Conservation (phyloP, 805 yeast species). For the Pichia scutulata region DNA sequence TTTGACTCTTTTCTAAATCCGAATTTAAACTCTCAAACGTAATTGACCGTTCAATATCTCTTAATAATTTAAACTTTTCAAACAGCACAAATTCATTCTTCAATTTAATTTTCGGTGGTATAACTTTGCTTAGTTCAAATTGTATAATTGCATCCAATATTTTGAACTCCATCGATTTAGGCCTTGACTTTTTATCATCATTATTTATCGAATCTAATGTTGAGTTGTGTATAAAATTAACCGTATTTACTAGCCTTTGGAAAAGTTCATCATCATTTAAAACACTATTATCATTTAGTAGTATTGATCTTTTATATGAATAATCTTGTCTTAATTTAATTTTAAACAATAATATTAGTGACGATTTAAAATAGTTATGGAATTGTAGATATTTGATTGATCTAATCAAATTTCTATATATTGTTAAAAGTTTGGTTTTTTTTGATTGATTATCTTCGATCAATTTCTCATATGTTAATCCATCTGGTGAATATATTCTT, state of each 20-base stretch:
- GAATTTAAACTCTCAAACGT: not conserved
- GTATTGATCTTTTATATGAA: slow-evolving; percentile 10
- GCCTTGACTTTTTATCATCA: slow-evolving; percentile 1
- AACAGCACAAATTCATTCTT: slow-evolving; percentile 1
- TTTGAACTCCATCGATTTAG: slow-evolving; percentile 10
- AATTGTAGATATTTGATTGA: slow-evolving; percentile 10
- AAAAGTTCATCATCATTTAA: slow-evolving; percentile 11
- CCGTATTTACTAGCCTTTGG: slow-evolving; percentile 16
- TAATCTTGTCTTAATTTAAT: slow-evolving; percentile 20
- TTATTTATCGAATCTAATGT: slow-evolving; percentile 9
- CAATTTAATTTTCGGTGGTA: not conserved
- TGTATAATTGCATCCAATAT: slow-evolving; percentile 17
- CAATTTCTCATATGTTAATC: slow-evolving; percentile 14
- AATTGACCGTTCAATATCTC: slow-evolving; percentile 2
- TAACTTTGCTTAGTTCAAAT: slow-evolving; percentile 18
- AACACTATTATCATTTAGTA: not conserved
- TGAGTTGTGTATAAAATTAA: slow-evolving; percentile 23
- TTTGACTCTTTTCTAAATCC: not conserved
- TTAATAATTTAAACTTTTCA: slow-evolving; percentile 7
- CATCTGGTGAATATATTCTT: slow-evolving; percentile 18
- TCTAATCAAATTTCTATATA: slow-evolving; percentile 20
- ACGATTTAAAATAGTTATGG: slow-evolving; percentile 2
- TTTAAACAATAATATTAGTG: slow-evolving; percentile 12
- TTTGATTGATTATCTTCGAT: slow-evolving; percentile 1
- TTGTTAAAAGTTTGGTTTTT: slow-evolving; percentile 5